Evolutionary conservation across 2,329 filamentous ascomycete genomes (phyloP).

Genomic region (Sclerotinia borealis): DNA sequence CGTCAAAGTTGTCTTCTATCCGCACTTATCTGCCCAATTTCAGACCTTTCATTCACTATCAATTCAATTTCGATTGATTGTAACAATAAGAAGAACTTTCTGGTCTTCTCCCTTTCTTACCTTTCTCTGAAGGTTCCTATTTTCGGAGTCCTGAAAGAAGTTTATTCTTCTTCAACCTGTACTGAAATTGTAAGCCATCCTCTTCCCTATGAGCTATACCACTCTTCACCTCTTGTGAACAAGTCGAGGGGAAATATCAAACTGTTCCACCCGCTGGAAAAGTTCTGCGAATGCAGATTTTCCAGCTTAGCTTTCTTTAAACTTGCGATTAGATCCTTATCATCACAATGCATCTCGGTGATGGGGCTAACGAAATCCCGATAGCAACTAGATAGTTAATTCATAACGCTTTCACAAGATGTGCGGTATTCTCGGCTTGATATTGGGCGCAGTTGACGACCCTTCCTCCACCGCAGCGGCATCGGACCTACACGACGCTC

Average conservation of each 20-base stretch:
- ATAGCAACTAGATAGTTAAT: background rate
- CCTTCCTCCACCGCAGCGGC: constrained; percentile 46
- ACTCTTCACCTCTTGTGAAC: background rate
- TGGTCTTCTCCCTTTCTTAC: background rate
- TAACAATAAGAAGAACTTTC: background rate
- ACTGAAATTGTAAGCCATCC: background rate
- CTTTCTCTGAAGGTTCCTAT: background rate
- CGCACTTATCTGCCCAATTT: background rate
- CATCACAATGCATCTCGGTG: background rate
- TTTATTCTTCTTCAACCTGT: background rate
- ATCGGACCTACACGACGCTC: constrained; percentile 61
- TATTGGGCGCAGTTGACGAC: constrained; percentile 49
- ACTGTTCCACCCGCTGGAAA: constrained; percentile 30
- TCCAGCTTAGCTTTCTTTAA: constrained; percentile 12
- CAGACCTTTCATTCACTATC: background rate
- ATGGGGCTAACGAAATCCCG: constrained; percentile 9
- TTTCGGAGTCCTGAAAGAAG: background rate
- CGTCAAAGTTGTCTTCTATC: background rate
- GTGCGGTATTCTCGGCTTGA: constrained; percentile 58
- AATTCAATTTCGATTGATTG: background rate
- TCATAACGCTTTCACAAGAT: constrained; percentile 35
- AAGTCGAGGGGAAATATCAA: constrained; percentile 26
- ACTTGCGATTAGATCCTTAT: background rate
- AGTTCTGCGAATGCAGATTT: constrained; percentile 23
- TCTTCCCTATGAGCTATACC: background rate